Percentiles rank a stretch among this genome's conserved stretches.
Conservation (phyloP, 129 eudicot genomes). For the Deinandra increscens region DNA sequence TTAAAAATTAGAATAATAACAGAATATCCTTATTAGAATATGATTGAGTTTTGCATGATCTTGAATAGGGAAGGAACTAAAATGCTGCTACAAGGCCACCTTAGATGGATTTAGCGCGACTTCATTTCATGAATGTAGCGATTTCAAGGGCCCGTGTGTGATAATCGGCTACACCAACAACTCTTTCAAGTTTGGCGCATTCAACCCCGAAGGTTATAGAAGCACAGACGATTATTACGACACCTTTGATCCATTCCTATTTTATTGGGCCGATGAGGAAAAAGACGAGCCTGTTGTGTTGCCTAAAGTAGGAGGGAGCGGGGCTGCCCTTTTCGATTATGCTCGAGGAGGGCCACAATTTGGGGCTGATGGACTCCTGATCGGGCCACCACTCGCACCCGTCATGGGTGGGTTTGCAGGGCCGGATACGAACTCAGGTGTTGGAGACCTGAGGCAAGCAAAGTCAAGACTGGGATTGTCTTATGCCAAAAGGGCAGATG, state of each 20-base stretch:
- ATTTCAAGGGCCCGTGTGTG: slow-evolving; percentile 93
- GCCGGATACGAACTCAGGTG: slow-evolving; percentile 77
- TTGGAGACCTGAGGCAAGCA: slow-evolving; percentile 72
- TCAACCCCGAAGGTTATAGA: slow-evolving; percentile 83
- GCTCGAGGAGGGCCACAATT: slow-evolving; percentile 94
- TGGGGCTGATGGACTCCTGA: slow-evolving; percentile 77
- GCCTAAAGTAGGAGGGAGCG: slow-evolving; percentile 84
- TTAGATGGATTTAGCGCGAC: slow-evolving; percentile 88
- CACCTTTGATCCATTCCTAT: slow-evolving; percentile 75
- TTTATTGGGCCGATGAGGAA: slow-evolving; percentile 56
- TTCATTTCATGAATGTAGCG: slow-evolving; percentile 64
- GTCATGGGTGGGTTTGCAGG: slow-evolving; percentile 88
- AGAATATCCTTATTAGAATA: neutral
- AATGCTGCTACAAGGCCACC: slow-evolving; percentile 91
- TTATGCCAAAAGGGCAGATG: slow-evolving; percentile 78
- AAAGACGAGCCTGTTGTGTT: slow-evolving; percentile 44
- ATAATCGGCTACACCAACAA: slow-evolving; percentile 74
- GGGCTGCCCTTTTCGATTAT: slow-evolving; percentile 79
- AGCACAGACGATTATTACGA: slow-evolving; percentile 92
- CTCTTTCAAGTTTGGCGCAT: slow-evolving; percentile 79
- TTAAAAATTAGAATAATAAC: neutral
- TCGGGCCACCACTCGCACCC: slow-evolving; percentile 89
- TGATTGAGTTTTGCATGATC: slow-evolving; percentile 22
- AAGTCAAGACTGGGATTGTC: slow-evolving; percentile 76
- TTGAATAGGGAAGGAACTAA: slow-evolving; percentile 70